These are phyloP conservation scores for Lasiosphaeris hirsuta DNA, from an alignment of 495 filamentous ascomycete species.

Conservation along the genomic window DNA sequence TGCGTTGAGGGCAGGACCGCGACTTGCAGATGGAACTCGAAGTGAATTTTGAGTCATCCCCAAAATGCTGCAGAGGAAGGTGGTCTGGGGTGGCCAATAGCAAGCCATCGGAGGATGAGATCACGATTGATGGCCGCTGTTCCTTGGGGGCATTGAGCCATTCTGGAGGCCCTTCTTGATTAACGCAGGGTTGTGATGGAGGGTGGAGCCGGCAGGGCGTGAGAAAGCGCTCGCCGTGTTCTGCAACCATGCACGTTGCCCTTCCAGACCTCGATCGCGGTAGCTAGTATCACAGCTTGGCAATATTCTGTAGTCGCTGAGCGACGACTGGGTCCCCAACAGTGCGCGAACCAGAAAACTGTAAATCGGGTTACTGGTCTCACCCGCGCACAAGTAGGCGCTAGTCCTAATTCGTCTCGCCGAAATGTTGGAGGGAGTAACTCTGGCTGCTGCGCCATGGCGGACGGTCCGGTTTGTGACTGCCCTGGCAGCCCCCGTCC, in stretches of 20 bases:
- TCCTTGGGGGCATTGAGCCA: background rate
- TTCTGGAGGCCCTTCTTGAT: slow-evolving; percentile 6
- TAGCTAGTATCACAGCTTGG: slow-evolving; percentile 15
- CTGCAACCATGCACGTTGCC: slow-evolving; percentile 27
- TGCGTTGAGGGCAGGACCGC: slow-evolving; percentile 1
- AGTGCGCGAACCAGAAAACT: slow-evolving; percentile 13
- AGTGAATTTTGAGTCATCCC: slow-evolving; percentile 17
- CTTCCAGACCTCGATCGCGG: slow-evolving; percentile 6
- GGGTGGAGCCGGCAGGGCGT: background rate
- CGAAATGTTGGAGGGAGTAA: slow-evolving; percentile 23
- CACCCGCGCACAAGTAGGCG: background rate
- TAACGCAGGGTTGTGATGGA: slow-evolving; percentile 1
- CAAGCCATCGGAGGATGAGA: slow-evolving; percentile 4
- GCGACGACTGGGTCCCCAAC: background rate
- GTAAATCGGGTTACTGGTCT: slow-evolving; percentile 9
- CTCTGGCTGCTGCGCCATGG: slow-evolving; percentile 29
- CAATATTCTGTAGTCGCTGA: slow-evolving; percentile 22
- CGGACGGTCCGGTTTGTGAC: slow-evolving; percentile 10
- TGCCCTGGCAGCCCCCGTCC: slow-evolving; percentile 4
- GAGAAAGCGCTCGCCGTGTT: slow-evolving; percentile 31
- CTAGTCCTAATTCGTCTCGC: slow-evolving; percentile 33
- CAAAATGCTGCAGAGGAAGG: background rate
- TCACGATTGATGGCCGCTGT: background rate
- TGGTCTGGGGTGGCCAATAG: background rate
- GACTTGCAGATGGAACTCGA: background rate